These are phyloP conservation scores for Psidium guajava DNA, from an alignment of 345 rosid genomes.

Conservation along the genomic window DNA sequence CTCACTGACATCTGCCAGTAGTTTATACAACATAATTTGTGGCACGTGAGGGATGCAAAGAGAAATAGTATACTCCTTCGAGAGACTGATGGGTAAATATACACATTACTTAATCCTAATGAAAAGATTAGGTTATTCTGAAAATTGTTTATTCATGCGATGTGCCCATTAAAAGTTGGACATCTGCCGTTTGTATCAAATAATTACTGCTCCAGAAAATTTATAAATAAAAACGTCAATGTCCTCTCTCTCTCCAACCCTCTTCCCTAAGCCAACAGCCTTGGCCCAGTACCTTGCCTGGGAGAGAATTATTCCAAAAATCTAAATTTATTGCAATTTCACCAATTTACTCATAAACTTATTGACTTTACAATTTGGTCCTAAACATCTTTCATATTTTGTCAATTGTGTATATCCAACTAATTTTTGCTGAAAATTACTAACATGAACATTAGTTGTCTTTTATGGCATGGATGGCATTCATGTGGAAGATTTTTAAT, in stretches of 20 bases:
- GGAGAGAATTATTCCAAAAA: no score
- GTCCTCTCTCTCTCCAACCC: not conserved
- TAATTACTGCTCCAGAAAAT: not conserved
- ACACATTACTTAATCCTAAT: not conserved
- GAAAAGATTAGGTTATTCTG: not conserved
- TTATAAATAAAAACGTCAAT: not conserved
- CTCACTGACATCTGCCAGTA: not conserved
- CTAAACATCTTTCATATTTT: no score
- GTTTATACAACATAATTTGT: not conserved
- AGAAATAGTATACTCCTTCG: not conserved
- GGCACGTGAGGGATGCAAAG: not conserved
- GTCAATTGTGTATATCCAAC: no score
- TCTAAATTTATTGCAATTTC: no score
- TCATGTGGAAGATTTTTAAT: no score
- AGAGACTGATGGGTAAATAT: not conserved
- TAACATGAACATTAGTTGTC: no score
- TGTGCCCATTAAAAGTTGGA: not conserved
- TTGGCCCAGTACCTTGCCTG: not conserved
- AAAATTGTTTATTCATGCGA: not conserved
- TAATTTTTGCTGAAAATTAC: no score
- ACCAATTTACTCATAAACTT: no score
- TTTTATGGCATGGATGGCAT: no score
- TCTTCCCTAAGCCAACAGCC: not conserved
- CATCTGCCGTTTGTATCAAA: not conserved
- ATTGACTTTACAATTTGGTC: no score